phyloP scores from a whole-genome alignment of 441 rosid species.

The Populus hybrid region DNA sequence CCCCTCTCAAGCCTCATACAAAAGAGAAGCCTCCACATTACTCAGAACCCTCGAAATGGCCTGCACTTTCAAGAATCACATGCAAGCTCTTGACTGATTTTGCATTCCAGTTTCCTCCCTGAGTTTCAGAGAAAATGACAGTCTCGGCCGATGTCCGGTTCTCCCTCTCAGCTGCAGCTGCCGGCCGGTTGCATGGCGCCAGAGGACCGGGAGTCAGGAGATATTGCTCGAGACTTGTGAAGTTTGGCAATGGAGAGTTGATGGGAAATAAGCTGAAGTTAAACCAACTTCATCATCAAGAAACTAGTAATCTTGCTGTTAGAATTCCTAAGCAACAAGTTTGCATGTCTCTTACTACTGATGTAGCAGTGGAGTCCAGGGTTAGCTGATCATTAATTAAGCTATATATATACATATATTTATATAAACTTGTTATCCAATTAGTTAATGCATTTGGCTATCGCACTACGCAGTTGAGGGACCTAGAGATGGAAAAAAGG shows the following conservation, averaged over 20 bases:
- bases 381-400: slow-evolving; percentile 16
- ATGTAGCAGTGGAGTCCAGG: slow-evolving; percentile 39
- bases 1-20: not conserved
- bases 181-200: slow-evolving; percentile 33
- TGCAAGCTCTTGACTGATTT: slow-evolving; percentile 3
- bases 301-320: not conserved
- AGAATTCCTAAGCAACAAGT: slow-evolving; percentile 24
- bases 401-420: too few species aligned
- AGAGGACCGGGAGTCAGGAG: slow-evolving; percentile 28
- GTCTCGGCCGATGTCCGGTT: slow-evolving; percentile 57
- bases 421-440: too few species aligned
- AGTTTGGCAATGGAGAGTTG: slow-evolving; percentile 58
- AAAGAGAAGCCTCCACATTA: not conserved
- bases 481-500: slow-evolving; percentile 59
- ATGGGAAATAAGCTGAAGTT: slow-evolving; percentile 66
- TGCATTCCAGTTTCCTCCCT: slow-evolving; percentile 26
- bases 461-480: slow-evolving; percentile 49
- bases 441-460: too few species aligned
- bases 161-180: slow-evolving; percentile 40
- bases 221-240: slow-evolving; percentile 28
- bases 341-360: slow-evolving; percentile 40
- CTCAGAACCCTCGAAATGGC: not conserved
- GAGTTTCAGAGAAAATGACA: slow-evolving; percentile 36
- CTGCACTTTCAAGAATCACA: slow-evolving; percentile 12
- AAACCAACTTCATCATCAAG: slow-evolving; percentile 18